phyloP scores from a whole-genome alignment of 1,284 basidiomycete genomes.

The Malassezia psittaci region DNA sequence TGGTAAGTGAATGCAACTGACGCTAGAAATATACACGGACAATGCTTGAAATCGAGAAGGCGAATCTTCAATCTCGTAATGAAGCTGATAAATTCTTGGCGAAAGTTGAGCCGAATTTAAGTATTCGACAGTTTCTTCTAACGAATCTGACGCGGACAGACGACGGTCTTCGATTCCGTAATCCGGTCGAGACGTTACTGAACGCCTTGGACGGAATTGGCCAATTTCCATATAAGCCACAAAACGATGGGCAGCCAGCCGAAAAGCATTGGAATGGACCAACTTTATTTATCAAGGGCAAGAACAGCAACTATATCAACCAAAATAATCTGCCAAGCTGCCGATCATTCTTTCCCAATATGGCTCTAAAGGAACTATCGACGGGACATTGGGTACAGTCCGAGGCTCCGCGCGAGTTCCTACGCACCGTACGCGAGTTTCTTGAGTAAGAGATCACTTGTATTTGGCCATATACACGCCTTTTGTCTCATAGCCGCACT shows the following conservation, averaged over 20 bases:
- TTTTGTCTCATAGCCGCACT: constrained; percentile 60
- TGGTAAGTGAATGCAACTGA: neutral
- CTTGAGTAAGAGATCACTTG: constrained; percentile 3
- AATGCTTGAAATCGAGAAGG: constrained; percentile 61
- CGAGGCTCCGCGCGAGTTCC: constrained; percentile 49
- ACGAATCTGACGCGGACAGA: constrained; percentile 58
- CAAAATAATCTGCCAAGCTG: constrained; percentile 56
- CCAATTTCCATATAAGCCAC: constrained; percentile 57
- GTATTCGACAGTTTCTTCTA: constrained; percentile 65
- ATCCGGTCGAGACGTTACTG: constrained; percentile 62
- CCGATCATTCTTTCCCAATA: constrained; percentile 61
- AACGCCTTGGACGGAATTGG: constrained; percentile 60
- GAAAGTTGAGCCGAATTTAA: constrained; percentile 57
- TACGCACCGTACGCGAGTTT: constrained; percentile 42
- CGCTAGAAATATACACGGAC: constrained; percentile 56
- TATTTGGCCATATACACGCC: constrained; percentile 45
- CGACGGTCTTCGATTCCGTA: constrained; percentile 54
- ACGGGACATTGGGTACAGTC: constrained; percentile 50
- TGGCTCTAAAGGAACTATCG: constrained; percentile 48
- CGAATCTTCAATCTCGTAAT: constrained; percentile 55
- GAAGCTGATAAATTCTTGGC: constrained; percentile 61
- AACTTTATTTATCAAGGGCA: constrained; percentile 67
- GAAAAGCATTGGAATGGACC: constrained; percentile 54
- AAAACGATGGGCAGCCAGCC: constrained; percentile 2
- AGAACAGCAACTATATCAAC: constrained; percentile 61